Conservation (phyloP, 1,139 yeast species). For the Hyphopichia burtonii region DNA sequence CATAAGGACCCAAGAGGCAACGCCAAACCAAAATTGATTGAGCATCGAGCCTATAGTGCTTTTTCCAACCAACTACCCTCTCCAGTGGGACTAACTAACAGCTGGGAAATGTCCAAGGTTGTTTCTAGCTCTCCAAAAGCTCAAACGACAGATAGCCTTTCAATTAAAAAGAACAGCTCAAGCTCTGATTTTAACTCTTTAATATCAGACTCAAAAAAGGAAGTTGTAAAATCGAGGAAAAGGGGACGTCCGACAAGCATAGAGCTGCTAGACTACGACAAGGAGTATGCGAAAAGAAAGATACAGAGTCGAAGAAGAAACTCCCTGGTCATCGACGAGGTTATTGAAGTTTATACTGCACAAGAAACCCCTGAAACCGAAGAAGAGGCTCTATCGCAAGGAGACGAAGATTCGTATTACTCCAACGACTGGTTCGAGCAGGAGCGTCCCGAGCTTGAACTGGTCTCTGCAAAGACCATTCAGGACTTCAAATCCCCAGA, state of each 20-base stretch:
- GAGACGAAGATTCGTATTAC: conserved; percentile 9
- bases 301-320: neutral
- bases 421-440: conserved; percentile 11
- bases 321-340: conserved; percentile 6
- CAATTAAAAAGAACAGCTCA: too few relatives aligned
- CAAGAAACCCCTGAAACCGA: neutral
- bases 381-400: conserved; percentile 2
- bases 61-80: too few relatives aligned
- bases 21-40: too few relatives aligned
- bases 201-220: too few relatives aligned
- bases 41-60: too few relatives aligned
- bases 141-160: too few relatives aligned
- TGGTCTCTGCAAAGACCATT: neutral
- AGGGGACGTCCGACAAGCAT: neutral
- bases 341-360: conserved; percentile 9
- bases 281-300: neutral
- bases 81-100: too few relatives aligned
- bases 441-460: neutral
- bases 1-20: too few relatives aligned
- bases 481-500: neutral
- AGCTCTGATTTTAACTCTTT: too few relatives aligned
- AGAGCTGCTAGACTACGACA: neutral
- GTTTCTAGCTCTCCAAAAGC: too few relatives aligned
- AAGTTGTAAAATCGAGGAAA: neutral
- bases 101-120: too few relatives aligned